Evolutionary conservation across 2,329 filamentous ascomycete species (phyloP).

Genomic region (Coniella vitis): DNA sequence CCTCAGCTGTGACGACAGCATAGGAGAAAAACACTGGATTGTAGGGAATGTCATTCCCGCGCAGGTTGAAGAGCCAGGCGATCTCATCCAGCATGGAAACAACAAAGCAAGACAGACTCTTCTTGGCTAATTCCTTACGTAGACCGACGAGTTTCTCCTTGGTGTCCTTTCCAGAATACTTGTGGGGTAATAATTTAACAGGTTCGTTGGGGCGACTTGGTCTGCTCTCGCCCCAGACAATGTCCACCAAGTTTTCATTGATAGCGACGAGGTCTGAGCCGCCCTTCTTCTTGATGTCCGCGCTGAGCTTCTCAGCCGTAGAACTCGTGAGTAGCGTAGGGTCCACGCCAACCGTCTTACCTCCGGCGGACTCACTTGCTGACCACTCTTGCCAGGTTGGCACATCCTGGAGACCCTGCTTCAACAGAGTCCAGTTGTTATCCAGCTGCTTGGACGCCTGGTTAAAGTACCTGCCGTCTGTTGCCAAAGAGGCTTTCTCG

Average conservation of each 20-base stretch:
- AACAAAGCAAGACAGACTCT: constrained; percentile 78
- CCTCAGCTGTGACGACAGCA: constrained; percentile 71
- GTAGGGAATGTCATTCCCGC: constrained; percentile 91
- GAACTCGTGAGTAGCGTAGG: constrained; percentile 72
- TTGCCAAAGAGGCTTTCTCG: constrained; percentile 82
- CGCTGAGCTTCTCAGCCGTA: constrained; percentile 61
- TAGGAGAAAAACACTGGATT: constrained; percentile 99
- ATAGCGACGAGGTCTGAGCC: constrained; percentile 71
- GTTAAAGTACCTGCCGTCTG: constrained; percentile 96
- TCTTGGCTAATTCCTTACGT: constrained; percentile 86
- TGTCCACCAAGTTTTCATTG: constrained; percentile 78
- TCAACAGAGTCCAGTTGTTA: constrained; percentile 82
- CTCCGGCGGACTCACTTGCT: constrained; percentile 75
- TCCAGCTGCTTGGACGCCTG: constrained; percentile 90
- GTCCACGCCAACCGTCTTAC: constrained; percentile 86
- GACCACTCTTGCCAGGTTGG: constrained; percentile 98
- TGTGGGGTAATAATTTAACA: constrained; percentile 62
- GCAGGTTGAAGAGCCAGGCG: constrained; percentile 96
- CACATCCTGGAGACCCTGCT: constrained; percentile 88
- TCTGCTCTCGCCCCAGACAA: constrained; percentile 73
- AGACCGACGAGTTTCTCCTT: constrained; percentile 77
- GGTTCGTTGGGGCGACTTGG: constrained; percentile 70
- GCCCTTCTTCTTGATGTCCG: constrained; percentile 81
- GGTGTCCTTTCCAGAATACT: constrained; percentile 77
- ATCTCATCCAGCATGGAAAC: constrained; percentile 95